These are phyloP conservation scores for Aquanectria penicillioides DNA, from an alignment of 2,329 filamentous ascomycete genomes.

Conservation along the genomic window DNA sequence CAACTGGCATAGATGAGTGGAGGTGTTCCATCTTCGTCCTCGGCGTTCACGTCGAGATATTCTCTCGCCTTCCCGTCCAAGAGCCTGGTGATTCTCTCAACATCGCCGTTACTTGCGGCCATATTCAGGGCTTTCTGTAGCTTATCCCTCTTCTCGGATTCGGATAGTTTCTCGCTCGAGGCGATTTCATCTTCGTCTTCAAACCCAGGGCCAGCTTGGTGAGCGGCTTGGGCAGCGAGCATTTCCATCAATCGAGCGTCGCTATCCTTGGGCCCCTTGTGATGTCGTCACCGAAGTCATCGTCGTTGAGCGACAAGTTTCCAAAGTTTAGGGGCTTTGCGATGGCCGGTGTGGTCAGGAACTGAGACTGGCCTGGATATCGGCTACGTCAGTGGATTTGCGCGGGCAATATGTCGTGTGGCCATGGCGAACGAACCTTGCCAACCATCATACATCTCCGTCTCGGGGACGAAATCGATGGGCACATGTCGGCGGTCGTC, in stretches of 20 bases:
- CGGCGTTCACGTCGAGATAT: slow-evolving; percentile 85
- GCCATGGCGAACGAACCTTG: slow-evolving; percentile 70
- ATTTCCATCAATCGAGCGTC: slow-evolving; percentile 93
- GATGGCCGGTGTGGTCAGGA: slow-evolving; percentile 85
- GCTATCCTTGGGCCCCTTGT: slow-evolving; percentile 74
- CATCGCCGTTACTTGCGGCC: slow-evolving; percentile 96
- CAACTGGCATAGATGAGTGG: slow-evolving; percentile 97
- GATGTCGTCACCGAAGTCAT: slow-evolving; percentile 72
- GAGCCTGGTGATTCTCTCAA: slow-evolving; percentile 80
- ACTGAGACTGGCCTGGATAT: slow-evolving; percentile 87
- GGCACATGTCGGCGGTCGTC: slow-evolving; percentile 83
- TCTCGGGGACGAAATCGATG: slow-evolving; percentile 76
- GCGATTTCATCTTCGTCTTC: slow-evolving; percentile 85
- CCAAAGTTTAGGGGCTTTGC: slow-evolving; percentile 85
- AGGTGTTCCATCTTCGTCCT: slow-evolving; percentile 95
- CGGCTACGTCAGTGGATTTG: slow-evolving; percentile 39
- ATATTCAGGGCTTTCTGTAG: slow-evolving; percentile 92
- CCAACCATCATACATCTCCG: slow-evolving; percentile 99
- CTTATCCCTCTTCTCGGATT: slow-evolving; percentile 79
- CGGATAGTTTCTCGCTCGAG: slow-evolving; percentile 76
- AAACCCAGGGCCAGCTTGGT: slow-evolving; percentile 76
- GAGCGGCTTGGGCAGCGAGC: slow-evolving; percentile 90
- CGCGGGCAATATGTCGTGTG: slow-evolving; percentile 26
- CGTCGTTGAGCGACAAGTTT: slow-evolving; percentile 84
- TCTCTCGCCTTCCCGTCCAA: slow-evolving; percentile 77